Evolutionary conservation across 306 rosid genomes (phyloP).

Genomic region (Erythrophleum fordii): DNA sequence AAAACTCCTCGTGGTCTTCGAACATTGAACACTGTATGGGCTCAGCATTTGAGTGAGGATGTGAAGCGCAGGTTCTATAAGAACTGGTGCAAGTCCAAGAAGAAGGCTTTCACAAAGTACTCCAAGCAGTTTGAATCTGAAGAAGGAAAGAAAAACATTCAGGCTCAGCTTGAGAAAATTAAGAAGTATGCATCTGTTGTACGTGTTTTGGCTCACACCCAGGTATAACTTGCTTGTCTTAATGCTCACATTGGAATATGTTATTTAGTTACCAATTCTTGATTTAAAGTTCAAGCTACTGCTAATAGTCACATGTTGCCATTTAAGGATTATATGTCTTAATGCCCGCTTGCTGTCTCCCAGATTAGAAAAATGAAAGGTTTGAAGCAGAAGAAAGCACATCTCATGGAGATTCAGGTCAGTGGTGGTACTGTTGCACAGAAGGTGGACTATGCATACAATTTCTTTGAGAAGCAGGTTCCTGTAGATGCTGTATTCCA

Average conservation of each 20-base stretch:
- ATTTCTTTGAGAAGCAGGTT: conserved; percentile 83
- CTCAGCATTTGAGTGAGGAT: conserved; percentile 89
- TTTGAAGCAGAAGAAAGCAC: conserved; percentile 89
- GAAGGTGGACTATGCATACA: conserved; percentile 74
- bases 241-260: neutral
- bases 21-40: conserved; percentile 77
- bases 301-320: neutral
- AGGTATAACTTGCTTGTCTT: conserved; percentile 42
- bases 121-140: conserved; percentile 72
- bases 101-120: conserved; percentile 85
- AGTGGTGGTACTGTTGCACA: conserved; percentile 76
- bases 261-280: neutral
- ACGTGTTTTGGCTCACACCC: conserved; percentile 89
- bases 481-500: conserved; percentile 92
- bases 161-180: conserved; percentile 70
- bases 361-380: conserved; percentile 92
- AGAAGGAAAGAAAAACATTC: conserved; percentile 74
- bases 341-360: neutral
- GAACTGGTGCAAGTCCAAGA: conserved; percentile 93
- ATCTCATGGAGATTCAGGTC: conserved; percentile 85
- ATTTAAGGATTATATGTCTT: neutral
- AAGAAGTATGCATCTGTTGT: conserved; percentile 75
- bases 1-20: conserved; percentile 94
- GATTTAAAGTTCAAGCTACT: neutral
- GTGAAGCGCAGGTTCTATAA: conserved; percentile 79